Evolutionary conservation across 2,329 filamentous ascomycete species (phyloP), one percentile per base, ranked within the genome.

Genomic region (Penicillium nordicum): DNA sequence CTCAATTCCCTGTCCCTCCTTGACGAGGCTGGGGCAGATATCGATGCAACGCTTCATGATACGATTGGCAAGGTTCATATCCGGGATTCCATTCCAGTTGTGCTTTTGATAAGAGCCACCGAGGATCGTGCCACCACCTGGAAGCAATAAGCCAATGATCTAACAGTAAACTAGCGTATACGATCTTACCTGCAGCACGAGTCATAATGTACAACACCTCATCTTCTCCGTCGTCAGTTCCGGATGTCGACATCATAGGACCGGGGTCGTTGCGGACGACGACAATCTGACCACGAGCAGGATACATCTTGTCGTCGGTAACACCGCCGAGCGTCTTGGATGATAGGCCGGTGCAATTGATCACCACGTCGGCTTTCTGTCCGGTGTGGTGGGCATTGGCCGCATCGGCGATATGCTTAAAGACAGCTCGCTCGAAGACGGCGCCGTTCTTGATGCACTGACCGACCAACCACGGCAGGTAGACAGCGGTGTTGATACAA

Each of bases 401-500:
- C 0, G 91, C 91, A 41, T 96, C 88, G 0, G 79, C 75, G 57
- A 97, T 83, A 71, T 97, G 89, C n/a, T 76, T 74, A 45, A 92
- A 74, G 1, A 82, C 72, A 3, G 76, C 84, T 21, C 90, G 83
- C 65, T 84, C 82, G 67, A 93, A 78, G 1, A 84, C 78, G 7
- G 89, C 88, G 29, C 90, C 89, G 55, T 85, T 84, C 64, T 84
- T 85, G 29, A 89, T 80, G 71, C 90, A 95, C 75, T 94, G 87
- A 0, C 89, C 88, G 0, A 89, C 79, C 0, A 97, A 85, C 85
- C 89, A 97, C 4, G 90, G 85, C 2, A 97, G 84, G 75, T 97
- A 97, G 56, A 97, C 76, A 41, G 89, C 85, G 0, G 90, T 90
- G 76, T 97, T 97, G 72, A 97, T 93, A 76, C 92, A 97, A 40